Evolutionary conservation across 139 green algal species (phyloP), one percentile per base, ranked within the genome.

Genomic region (Marvania coccoides): DNA sequence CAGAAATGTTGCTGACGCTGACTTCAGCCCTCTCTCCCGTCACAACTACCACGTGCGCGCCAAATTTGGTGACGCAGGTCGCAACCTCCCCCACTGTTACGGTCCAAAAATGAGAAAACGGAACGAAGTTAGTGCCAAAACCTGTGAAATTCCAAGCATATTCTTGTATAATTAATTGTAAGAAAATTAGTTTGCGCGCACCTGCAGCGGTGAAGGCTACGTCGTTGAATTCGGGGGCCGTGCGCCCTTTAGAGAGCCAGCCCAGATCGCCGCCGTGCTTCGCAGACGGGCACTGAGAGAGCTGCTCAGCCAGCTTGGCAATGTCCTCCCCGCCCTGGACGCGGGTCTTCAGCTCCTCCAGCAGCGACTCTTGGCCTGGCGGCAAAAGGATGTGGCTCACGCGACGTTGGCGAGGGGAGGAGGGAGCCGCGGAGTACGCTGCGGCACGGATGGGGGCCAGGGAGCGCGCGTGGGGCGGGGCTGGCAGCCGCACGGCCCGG

Each of bases 171-270:
- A n/a, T n/a, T n/a, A n/a, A n/a, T n/a, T n/a, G n/a, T n/a, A n/a
- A n/a, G n/a, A n/a, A n/a, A n/a, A n/a, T n/a, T n/a, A n/a, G n/a
- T n/a, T n/a, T n/a, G n/a, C n/a, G n/a, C n/a, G n/a, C n/a, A n/a
- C n/a, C n/a, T 24, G 30, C n/a, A 19, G n/a, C 19, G 19, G 23
- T 19, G 30, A 47, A 64, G 6, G 12, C 30, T n/a, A 38, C 57
- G 48, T 47, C 24, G n/a, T 64, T 38, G 48, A 64, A 64, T 26
- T 64, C 57, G 33, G 5, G n/a, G 15, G 48, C 57, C 23, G 33
- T 64, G 14, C 33, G 57, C n/a, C 57, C 57, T 55, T 39, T 55
- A 64, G 57, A n/a, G 48, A 64, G 23, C 57, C 57, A 64, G 24
- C 57, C 57, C 23, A 64, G 8, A 12, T 64, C 57, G 19, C 57